Base-by-base conservation (phyloP, 257 asterid genomes). In the Jacaranda copaia region DNA sequence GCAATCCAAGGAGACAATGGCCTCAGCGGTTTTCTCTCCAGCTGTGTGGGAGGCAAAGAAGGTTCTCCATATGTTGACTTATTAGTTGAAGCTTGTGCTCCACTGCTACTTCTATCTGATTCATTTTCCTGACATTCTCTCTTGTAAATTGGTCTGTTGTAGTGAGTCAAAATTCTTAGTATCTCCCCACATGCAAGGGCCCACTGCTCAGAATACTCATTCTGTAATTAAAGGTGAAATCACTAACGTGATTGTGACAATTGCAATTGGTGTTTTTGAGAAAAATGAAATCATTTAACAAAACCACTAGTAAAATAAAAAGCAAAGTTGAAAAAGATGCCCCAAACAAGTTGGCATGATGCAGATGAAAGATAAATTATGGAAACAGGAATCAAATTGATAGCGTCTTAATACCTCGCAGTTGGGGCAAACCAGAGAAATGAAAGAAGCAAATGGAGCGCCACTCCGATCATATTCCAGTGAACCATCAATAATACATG, bases 131-230 rank as follows among this genome's bases (percentile, higher is more conserved):
- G 85, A 40, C 77, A 82, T 53, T 87, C 92, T 69, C 67, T 85
- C 85, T 85, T 91, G 87, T 78, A 88, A 78, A 93, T 81, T 48
- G 98, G 97, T 65, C 94, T 89, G 84, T 91, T 91, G 80, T 91
- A 91, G 84, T 93, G 93, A 61, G 96, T 93, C 85, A 93, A 84
- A 75, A 93, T 87, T 80, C 97, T 77, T 84, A 93, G 75, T 60
- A 91, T 88, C 83, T 93, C 98, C 78, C 97, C 98, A 81, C 96
- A 89, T 68, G 96, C 96, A 76, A 93, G 89, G 68, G 93, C 94
- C 96, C 94, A 88, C 81, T 93, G 94, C 85, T 91, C 96, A 51
- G 98, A 89, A 75, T 88, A 88, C 76, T 84, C 98, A 49, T 86
- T 90, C 96, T 93, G 89, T 55, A 78, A 69, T 67, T 60, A 61